Evolutionary conservation across 2,329 filamentous ascomycete species (phyloP), one percentile per base, ranked within the genome.

Genomic region (Fusarium lyarnte): DNA sequence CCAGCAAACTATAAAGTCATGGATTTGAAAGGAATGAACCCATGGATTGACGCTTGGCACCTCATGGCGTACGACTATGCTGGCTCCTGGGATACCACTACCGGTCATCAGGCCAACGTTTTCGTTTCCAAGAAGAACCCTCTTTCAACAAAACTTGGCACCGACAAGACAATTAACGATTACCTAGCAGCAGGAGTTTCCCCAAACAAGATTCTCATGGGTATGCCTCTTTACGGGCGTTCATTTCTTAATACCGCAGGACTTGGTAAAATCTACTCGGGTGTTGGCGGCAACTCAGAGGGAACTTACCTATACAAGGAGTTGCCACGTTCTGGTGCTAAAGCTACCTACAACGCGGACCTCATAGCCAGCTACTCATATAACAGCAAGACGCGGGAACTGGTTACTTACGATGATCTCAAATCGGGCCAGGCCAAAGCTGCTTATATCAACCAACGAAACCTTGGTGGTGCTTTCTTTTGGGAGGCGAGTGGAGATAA

Each of bases 201-300:
- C 0, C 72, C 89, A 0, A 78, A 82, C 54, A 95, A 95, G 81
- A 89, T 97, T 55, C 87, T 93, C 11, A 81, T 96, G 36, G 93
- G 93, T 2, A 87, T 95, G 83, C 93, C 94, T 0, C 85, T 96
- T 2, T 96, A 95, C 78, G 94, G 93, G 2, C 90, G 93, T n/a
- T 87, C 91, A 0, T 96, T 96, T 77, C 83, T 86, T 55, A 84
- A 87, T 47, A 95, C 94, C 0, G 81, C 85, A 9, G 93, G 93
- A 0, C 85, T 91, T 2, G 94, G 93, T 2, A 82, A 86, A 72
- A 77, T 87, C 1, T 96, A 87, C 81, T 84, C 77, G 9, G 92
- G 92, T 16, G 82, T 91, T 19, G 93, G 92, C 2, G 79, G 83
- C 23, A 92, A 91, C 51, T 88, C 93, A 79, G 79, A 86, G 5